Evolutionary conservation across 2,329 filamentous ascomycete species (phyloP).

Genomic region (Neofusicoccum laricinum): DNA sequence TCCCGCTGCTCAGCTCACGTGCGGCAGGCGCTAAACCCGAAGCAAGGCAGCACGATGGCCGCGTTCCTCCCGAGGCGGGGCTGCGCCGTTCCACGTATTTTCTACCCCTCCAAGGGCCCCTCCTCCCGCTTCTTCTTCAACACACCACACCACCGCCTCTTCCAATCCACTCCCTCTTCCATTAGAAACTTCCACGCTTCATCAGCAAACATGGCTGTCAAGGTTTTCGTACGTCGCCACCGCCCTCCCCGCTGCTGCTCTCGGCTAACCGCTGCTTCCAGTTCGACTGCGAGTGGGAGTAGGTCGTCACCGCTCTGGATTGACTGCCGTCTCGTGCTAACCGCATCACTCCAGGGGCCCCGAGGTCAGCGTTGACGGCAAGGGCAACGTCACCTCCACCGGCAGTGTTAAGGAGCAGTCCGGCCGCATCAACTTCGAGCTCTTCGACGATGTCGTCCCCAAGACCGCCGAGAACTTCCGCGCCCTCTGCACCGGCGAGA

Average conservation of each 20-base stretch:
- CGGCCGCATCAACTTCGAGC: constrained; percentile 83
- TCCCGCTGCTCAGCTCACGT: constrained; percentile 20
- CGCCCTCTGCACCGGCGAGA: constrained; percentile 75
- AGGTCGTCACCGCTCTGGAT: constrained; percentile 6
- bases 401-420: constrained; percentile 62
- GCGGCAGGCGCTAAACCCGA: constrained; percentile 16
- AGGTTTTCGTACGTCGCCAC: constrained; percentile 53
- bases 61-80: constrained; percentile 13
- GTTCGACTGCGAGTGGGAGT: constrained; percentile 30
- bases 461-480: constrained; percentile 86
- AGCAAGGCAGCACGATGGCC: neutral
- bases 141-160: constrained; percentile 35
- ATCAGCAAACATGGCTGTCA: constrained; percentile 70
- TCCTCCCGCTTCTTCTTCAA: constrained; percentile 31
- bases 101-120: constrained; percentile 23
- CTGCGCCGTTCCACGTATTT: constrained; percentile 17
- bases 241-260: constrained; percentile 43
- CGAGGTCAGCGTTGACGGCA: constrained; percentile 60
- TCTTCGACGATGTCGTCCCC: constrained; percentile 82
- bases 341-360: constrained; percentile 62
- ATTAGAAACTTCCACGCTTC: constrained; percentile 60
- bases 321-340: constrained; percentile 2
- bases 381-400: constrained; percentile 47
- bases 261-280: neutral
- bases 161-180: constrained; percentile 13